Conservation (phyloP, 1,284 basidiomycete genomes). For the Cutaneotrichosporon mucoides region DNA sequence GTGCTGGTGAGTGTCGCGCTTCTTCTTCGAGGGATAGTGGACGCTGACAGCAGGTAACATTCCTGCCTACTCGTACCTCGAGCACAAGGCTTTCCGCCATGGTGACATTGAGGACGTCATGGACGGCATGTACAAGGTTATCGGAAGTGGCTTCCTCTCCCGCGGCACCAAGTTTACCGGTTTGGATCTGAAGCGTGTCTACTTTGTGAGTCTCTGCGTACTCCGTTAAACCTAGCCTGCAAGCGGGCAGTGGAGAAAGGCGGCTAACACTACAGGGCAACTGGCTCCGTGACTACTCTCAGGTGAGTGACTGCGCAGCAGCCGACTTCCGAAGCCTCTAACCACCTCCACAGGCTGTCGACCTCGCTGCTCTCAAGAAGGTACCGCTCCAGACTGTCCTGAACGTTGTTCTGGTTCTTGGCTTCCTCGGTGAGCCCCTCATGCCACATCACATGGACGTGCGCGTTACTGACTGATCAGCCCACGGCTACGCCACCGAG, state of each 20-base stretch:
- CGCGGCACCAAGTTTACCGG: conserved; percentile 63
- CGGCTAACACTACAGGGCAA: conserved; percentile 25
- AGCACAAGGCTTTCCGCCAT: conserved; percentile 70
- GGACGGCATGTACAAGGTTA: conserved; percentile 58
- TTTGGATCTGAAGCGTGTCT: conserved; percentile 46
- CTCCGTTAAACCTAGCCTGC: too few relatives aligned
- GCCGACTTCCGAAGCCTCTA: neutral
- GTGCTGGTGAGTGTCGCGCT: conserved; percentile 33
- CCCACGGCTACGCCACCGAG: conserved; percentile 37
- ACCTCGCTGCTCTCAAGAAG: conserved; percentile 75
- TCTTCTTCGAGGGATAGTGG: neutral
- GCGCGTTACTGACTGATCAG: conserved; percentile 3
- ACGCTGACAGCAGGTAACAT: conserved; percentile 37
- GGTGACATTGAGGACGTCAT: conserved; percentile 66
- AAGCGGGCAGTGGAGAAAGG: too few relatives aligned
- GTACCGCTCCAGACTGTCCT: conserved; percentile 67
- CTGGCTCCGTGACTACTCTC: conserved; percentile 70
- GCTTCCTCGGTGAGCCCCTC: conserved; percentile 53
- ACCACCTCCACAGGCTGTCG: conserved; percentile 60
- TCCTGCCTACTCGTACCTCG: conserved; percentile 48
- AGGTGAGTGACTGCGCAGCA: conserved; percentile 22
- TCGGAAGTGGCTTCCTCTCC: conserved; percentile 60
- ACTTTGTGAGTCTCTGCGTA: conserved; percentile 43
- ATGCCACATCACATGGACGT: too few relatives aligned
- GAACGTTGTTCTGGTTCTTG: conserved; percentile 82